These are phyloP conservation scores for Hagleromyces aurorensis DNA, from an alignment of 805 yeast species.

Conservation along the genomic window DNA sequence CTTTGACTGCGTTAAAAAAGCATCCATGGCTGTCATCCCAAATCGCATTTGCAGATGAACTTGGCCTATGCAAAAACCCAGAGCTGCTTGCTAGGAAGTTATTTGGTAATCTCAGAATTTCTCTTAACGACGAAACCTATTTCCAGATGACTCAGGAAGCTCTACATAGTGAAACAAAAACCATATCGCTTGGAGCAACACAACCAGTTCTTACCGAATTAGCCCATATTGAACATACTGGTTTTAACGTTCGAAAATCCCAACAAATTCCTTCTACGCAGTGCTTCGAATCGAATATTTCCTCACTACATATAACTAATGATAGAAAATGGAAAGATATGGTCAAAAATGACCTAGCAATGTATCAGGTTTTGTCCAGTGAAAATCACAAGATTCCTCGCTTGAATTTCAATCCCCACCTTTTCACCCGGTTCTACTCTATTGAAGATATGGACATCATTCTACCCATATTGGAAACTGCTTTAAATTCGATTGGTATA, in stretches of 20 bases:
- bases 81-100: slow-evolving; percentile 41
- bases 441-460: slow-evolving; percentile 21
- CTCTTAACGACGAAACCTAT: slow-evolving; percentile 43
- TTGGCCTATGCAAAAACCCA: slow-evolving; percentile 50
- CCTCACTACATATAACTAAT: slow-evolving; percentile 14
- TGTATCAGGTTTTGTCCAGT: slow-evolving; percentile 13
- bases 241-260: slow-evolving; percentile 3
- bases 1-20: slow-evolving; percentile 34
- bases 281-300: slow-evolving; percentile 18
- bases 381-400: too few species aligned
- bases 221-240: slow-evolving; percentile 32
- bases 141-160: slow-evolving; percentile 20
- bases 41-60: slow-evolving; percentile 36
- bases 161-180: not conserved
- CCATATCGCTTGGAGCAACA: slow-evolving; percentile 27
- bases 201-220: slow-evolving; percentile 39
- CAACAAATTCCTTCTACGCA: too few species aligned
- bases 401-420: slow-evolving; percentile 19
- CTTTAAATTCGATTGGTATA: slow-evolving; percentile 18
- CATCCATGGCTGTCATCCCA: slow-evolving; percentile 51
- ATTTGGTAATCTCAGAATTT: slow-evolving; percentile 44
- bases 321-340: slow-evolving; percentile 20
- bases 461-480: slow-evolving; percentile 27
- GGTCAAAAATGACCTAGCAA: slow-evolving; percentile 22
- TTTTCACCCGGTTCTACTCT: slow-evolving; percentile 27